A percentile compares a stretch with the other conserved stretches of the same genome.
These are phyloP conservation scores for Yamagishiella unicocca DNA, from an alignment of 139 green algal genomes.

Conservation along the genomic window DNA sequence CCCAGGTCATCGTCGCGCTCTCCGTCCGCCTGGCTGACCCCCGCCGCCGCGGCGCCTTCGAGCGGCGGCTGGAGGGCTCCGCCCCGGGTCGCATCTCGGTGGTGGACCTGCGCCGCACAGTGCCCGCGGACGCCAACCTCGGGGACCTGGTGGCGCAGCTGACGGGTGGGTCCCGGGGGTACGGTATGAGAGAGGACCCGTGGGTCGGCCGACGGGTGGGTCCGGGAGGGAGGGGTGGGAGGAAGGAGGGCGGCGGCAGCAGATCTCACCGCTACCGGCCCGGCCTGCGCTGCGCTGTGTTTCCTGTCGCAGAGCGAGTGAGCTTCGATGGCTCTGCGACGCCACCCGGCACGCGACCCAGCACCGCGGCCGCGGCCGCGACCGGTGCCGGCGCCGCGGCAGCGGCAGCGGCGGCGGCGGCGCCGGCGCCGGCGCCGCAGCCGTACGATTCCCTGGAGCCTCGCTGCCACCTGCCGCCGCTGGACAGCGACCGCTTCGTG, in stretches of 20 bases:
- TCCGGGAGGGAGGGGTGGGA: too few relatives aligned
- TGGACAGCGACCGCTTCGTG: constrained; percentile 34
- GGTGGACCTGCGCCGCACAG: constrained; percentile 45
- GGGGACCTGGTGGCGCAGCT: constrained; percentile 23
- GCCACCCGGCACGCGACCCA: too few relatives aligned
- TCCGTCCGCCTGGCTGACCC: constrained; percentile 7
- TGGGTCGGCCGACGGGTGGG: too few relatives aligned
- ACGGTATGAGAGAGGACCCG: too few relatives aligned
- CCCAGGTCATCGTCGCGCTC: constrained; percentile 24
- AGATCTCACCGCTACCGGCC: too few relatives aligned
- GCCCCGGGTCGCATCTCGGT: constrained; percentile 28
- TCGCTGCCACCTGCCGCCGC: constrained; percentile 31
- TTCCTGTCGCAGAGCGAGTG: too few relatives aligned
- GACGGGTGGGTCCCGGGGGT: neutral
- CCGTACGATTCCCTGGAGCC: neutral
- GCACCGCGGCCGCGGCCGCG: neutral
- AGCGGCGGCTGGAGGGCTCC: constrained; percentile 29
- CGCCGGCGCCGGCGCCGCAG: neutral
- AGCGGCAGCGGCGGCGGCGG: neutral
- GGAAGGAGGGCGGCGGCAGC: too few relatives aligned
- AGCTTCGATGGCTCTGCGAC: too few relatives aligned
- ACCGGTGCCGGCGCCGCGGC: neutral
- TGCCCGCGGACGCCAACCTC: constrained; percentile 47
- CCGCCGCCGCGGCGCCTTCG: constrained; percentile 17
- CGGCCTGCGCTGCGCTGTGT: too few relatives aligned